phyloP scores from a whole-genome alignment of 768 basidiomycete species.

The Calocera viscosa region DNA sequence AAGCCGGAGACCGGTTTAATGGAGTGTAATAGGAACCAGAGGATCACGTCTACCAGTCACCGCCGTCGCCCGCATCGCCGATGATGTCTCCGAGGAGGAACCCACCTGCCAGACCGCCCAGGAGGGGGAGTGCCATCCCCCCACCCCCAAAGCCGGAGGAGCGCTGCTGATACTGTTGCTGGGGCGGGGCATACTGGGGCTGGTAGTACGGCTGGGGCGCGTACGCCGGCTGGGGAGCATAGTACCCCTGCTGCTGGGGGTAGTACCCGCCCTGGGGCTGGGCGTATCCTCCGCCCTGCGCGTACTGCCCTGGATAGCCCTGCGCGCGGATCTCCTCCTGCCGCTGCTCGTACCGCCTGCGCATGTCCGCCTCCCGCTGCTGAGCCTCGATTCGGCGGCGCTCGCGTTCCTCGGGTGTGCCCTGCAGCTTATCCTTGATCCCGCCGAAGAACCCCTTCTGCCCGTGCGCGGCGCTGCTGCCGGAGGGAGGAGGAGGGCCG shows the following conservation, averaged over 20 bases:
- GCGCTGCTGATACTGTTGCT: conserved; percentile 1
- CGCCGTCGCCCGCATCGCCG: conserved; percentile 15
- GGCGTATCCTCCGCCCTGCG: neutral
- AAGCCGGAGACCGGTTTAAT: no score
- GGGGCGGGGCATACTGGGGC: conserved; percentile 2
- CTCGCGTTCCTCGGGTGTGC: conserved; percentile 18
- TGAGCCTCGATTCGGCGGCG: conserved; percentile 12
- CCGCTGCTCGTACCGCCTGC: conserved; percentile 14
- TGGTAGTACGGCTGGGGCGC: conserved; percentile 2
- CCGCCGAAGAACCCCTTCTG: conserved; percentile 18
- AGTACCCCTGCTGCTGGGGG: conserved; percentile 15
- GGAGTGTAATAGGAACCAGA: no score
- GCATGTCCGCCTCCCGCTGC: conserved; percentile 14
- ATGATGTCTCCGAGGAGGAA: neutral
- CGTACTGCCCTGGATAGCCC: conserved; percentile 4
- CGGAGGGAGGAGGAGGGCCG: neutral
- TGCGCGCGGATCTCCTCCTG: conserved; percentile 10
- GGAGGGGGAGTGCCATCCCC: conserved; percentile 11
- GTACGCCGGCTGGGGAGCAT: neutral
- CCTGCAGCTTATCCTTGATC: conserved; percentile 18
- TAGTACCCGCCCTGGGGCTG: neutral
- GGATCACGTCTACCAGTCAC: neutral
- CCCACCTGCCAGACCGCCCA: conserved; percentile 12
- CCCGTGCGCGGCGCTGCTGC: neutral
- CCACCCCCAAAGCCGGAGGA: conserved; percentile 10